Conservation (phyloP, 129 eudicot genomes). For the Arctium lappa region DNA sequence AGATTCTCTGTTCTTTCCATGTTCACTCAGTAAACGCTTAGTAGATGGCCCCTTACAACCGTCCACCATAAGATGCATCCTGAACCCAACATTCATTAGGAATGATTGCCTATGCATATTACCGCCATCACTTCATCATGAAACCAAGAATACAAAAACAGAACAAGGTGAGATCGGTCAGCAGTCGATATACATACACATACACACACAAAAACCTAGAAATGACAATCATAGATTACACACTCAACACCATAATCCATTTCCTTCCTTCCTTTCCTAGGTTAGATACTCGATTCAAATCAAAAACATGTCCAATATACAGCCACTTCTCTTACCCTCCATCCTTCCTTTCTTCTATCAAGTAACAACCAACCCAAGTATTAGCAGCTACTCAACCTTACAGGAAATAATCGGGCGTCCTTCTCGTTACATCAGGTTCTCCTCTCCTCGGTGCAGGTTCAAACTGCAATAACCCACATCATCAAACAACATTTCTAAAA, state of each 20-base stretch:
- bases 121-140: background rate
- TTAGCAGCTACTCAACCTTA: conserved; percentile 21
- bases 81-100: too few relatives aligned
- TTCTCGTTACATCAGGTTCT: conserved; percentile 89
- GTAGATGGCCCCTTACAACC: too few relatives aligned
- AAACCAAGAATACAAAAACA: background rate
- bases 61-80: too few relatives aligned
- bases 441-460: conserved; percentile 99
- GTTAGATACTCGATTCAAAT: background rate
- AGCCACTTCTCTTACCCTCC: background rate
- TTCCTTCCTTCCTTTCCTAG: background rate
- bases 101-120: too few relatives aligned
- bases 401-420: conserved; percentile 88
- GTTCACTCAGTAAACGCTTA: background rate
- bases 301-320: conserved; percentile 12
- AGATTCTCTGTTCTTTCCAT: background rate
- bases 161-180: background rate
- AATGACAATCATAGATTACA: background rate
- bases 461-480: conserved; percentile 47
- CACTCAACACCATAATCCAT: background rate
- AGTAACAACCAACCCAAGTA: background rate
- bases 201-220: background rate
- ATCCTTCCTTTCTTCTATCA: background rate
- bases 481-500: background rate
- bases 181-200: background rate